Base-by-base conservation (phyloP, 352 stramenopile species). In the Phytophthora sp. region DNA sequence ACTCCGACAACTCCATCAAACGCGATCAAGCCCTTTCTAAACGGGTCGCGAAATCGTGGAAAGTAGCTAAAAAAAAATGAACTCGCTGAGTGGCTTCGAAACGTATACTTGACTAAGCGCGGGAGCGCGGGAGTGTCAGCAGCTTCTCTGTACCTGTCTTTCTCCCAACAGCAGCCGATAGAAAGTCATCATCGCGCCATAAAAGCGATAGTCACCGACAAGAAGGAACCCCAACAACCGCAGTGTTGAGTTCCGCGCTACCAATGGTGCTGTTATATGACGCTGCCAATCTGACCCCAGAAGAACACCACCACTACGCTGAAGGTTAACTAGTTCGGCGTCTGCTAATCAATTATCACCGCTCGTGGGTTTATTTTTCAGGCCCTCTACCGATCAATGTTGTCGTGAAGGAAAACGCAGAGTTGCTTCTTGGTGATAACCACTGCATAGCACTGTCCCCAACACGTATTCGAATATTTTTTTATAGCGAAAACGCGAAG, bases 141-240 rank as follows among this genome's bases (percentile, higher is more conserved):
- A 44, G 49, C 20, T 60, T 41, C 0, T 59, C 49, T 2, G 13
- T 61, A 18, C n/a, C 50, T 4, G 36, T 35, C 2, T 67, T 67
- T 27, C n/a, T 57, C 3, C 31, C 50, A 4, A 46, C 38, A 66
- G 30, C 47, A 66, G 39, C 41, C 59, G 3, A 56, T 67, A n/a
- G 50, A 67, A 41, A 60, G 27, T n/a, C 50, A 67, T 15, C 59
- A 51, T 6, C 49, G 50, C 7, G 58, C 60, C 4, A 67, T 67
- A 18, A 67, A 61, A 11, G 41, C 61, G n/a, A 67, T 67, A 7
- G 29, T 60, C 11, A 60, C 59, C 1, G 50, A 61, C 23, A 61
- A 50, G 41, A 57, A 60, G 27, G 56, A 60, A 31, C 49, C 9
- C 57, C 46, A 11, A 23, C 36, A 13, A 46, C 38, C 7, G 36